A percentile compares a stretch with the other conserved stretches of the same genome.
phyloP scores from a whole-genome alignment of 78 protist species.

The Dictyostelium capitatum region DNA sequence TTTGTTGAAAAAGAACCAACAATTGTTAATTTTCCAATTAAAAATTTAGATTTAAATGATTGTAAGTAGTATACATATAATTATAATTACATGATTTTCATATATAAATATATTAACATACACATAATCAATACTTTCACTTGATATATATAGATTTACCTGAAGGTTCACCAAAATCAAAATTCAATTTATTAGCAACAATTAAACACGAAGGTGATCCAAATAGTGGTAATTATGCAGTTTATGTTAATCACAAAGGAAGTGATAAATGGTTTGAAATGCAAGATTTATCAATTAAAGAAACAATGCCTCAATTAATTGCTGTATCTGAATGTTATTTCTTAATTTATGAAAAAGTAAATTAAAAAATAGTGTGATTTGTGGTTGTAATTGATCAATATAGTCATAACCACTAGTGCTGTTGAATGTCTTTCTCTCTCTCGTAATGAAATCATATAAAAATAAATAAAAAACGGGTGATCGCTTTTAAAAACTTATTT shows the following conservation, averaged over 20 bases:
- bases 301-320: slow-evolving; percentile 90
- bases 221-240: slow-evolving; percentile 53
- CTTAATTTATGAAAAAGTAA: slow-evolving; percentile 84
- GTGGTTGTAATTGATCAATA: too few species aligned
- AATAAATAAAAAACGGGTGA: too few species aligned
- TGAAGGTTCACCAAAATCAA: neutral
- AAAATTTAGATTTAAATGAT: slow-evolving; percentile 90
- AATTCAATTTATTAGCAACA: slow-evolving; percentile 55
- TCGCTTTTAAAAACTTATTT: neutral
- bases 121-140: neutral
- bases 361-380: neutral
- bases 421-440: too few species aligned
- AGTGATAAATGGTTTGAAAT: slow-evolving; percentile 88
- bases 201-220: slow-evolving; percentile 87
- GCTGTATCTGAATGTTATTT: slow-evolving; percentile 92
- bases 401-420: too few species aligned
- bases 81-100: neutral
- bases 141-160: slow-evolving; percentile 37
- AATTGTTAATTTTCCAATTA: slow-evolving; percentile 96
- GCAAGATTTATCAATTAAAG: slow-evolving; percentile 85
- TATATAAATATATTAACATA: neutral
- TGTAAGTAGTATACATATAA: slow-evolving; percentile 85
- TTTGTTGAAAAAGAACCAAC: slow-evolving; percentile 95
- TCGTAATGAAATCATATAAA: too few species aligned
- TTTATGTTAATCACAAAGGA: slow-evolving; percentile 51